Evolutionary conservation across 257 asterid genomes (phyloP).

Genomic region (Penstemon newberryi): DNA sequence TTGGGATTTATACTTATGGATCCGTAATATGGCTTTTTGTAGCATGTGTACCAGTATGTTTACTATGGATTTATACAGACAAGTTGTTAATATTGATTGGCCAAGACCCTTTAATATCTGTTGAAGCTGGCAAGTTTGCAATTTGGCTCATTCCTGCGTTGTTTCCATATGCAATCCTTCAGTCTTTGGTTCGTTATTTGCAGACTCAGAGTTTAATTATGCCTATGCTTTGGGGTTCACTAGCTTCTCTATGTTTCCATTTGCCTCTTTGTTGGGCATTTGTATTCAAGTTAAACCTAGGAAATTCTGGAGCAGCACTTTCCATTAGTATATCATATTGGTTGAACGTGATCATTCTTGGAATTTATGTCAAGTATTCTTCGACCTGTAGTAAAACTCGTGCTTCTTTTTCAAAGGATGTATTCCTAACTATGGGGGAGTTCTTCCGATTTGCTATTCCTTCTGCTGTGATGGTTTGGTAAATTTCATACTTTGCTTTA

Average conservation of each 20-base stretch:
- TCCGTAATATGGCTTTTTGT: conserved; percentile 41
- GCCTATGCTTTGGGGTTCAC: conserved; percentile 43
- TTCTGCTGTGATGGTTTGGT: conserved; percentile 49
- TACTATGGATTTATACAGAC: conserved; percentile 42
- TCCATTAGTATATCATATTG: conserved; percentile 41
- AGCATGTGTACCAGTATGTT: conserved; percentile 39
- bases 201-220: conserved; percentile 51
- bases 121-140: conserved; percentile 49
- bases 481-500: conserved; percentile 8
- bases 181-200: conserved; percentile 39
- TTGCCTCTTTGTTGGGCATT: conserved; percentile 48
- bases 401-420: conserved; percentile 38
- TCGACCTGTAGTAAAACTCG: conserved; percentile 38
- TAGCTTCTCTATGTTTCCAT: conserved; percentile 35
- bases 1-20: conserved; percentile 40
- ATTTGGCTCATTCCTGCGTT: conserved; percentile 46
- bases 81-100: conserved; percentile 37
- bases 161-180: conserved; percentile 49
- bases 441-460: conserved; percentile 49
- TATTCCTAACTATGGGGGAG: conserved; percentile 29
- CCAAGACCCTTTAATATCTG: conserved; percentile 46
- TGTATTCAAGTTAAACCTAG: conserved; percentile 41
- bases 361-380: conserved; percentile 37
- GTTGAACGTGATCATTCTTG: conserved; percentile 42
- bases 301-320: conserved; percentile 48